These are phyloP conservation scores for Colletotrichum sp. DNA, from an alignment of 2,329 filamentous ascomycete species.

Conservation along the genomic window DNA sequence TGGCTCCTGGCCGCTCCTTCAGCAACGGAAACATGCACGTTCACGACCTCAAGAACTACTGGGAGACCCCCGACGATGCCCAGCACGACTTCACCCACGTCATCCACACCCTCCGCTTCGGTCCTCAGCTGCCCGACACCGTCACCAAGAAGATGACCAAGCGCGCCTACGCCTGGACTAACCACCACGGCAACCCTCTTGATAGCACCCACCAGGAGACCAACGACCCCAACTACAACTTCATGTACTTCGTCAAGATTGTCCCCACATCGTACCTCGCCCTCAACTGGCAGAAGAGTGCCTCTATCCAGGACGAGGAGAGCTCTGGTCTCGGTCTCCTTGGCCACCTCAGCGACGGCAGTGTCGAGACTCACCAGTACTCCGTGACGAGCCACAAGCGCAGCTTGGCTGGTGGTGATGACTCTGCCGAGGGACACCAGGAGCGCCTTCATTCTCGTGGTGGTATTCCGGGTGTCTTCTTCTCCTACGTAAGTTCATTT, in stretches of 20 bases:
- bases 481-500: slow-evolving; percentile 80
- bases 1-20: slow-evolving; percentile 95
- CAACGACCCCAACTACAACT: slow-evolving; percentile 86
- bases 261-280: slow-evolving; percentile 95
- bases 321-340: slow-evolving; percentile 71
- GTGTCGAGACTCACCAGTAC: slow-evolving; percentile 97
- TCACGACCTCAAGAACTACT: slow-evolving; percentile 96
- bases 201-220: slow-evolving; percentile 81
- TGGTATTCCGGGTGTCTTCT: slow-evolving; percentile 97
- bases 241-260: slow-evolving; percentile 99
- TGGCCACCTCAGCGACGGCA: slow-evolving; percentile 72
- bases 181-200: slow-evolving; percentile 91
- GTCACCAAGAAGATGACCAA: slow-evolving; percentile 64
- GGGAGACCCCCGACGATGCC: slow-evolving; percentile 71
- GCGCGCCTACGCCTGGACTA: slow-evolving; percentile 71
- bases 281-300: slow-evolving; percentile 80
- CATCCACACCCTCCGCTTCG: slow-evolving; percentile 90
- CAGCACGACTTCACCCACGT: slow-evolving; percentile 88
- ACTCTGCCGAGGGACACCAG: slow-evolving; percentile 86
- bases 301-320: slow-evolving; percentile 48
- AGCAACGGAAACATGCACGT: slow-evolving; percentile 97
- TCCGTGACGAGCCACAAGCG: slow-evolving; percentile 96
- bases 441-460: slow-evolving; percentile 89
- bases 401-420: slow-evolving; percentile 82
- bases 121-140: slow-evolving; percentile 83